Base-by-base conservation (phyloP, 2,329 filamentous ascomycete genomes). In the Colletotrichum neosansevieriae region DNA sequence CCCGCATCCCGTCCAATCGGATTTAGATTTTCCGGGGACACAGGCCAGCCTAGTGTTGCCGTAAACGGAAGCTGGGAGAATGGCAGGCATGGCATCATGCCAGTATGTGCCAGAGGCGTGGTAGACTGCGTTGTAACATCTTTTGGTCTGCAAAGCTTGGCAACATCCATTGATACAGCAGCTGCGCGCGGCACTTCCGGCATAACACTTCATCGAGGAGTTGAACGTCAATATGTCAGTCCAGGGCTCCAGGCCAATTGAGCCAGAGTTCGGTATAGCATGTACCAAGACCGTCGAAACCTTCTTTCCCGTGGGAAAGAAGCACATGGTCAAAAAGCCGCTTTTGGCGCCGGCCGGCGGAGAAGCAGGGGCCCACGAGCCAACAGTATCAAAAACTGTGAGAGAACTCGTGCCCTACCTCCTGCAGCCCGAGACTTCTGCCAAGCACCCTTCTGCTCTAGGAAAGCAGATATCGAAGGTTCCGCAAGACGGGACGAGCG, bases 401-500 rank as follows among this genome's bases (percentile, higher is more conserved):
- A 34, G 21, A 19, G 38, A 19, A 56, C 62, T 17, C 19, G 19
- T 40, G 60, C 17, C 51, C 36, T 15, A 19, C 19, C n/a, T 56
- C 13, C 17, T 34, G 17, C 50, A 51, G n/a, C 24, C 36, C 24
- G 49, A 15, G 21, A 34, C 49, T n/a, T 29, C 24, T 29, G 24
- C 49, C 49, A 51, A 34, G 11, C 13, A 15, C 17, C 17, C 32
- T 40, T 29, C 40, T 57, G 10, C 51, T 3, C n/a, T 36, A 49
- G 13, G 15, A 7, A 51, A 45, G 24, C 29, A 62, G n/a, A 36
- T 17, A 49, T 54, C 11, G 15, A 62, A 62, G 51, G 40, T 38
- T 50, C 42, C 32, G 29, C 42, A 34, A 65, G 54, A 65, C 44
- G 67, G 63, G 44, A 69, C 40, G 56, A 60, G 24, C n/a, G 29